Percentiles rank a stretch among this genome's conserved stretches.
phyloP scores from a whole-genome alignment of 495 filamentous ascomycete genomes.

The Xylaria palmicola region DNA sequence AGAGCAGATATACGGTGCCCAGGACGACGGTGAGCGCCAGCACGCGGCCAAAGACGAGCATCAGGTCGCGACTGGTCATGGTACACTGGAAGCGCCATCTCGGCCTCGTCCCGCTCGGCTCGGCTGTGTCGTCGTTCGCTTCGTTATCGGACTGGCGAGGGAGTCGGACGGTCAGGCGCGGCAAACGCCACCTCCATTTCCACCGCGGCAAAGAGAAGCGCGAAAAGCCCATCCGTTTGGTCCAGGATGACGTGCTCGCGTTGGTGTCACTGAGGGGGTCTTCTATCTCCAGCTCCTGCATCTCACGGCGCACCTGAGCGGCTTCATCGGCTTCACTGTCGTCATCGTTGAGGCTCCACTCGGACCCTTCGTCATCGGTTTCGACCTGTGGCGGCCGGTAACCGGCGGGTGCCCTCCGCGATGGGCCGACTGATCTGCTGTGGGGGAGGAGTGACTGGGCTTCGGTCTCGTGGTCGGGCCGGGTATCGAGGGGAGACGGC shows the following conservation, averaged over 20 bases:
- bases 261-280: constrained; percentile 58
- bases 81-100: constrained; percentile 26
- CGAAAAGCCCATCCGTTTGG: constrained; percentile 45
- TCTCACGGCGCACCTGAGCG: constrained; percentile 69
- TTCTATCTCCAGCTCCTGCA: constrained; percentile 87
- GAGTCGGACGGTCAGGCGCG: constrained; percentile 42
- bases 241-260: constrained; percentile 44
- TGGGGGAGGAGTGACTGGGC: constrained; percentile 61
- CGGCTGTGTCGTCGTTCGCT: constrained; percentile 8
- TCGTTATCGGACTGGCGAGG: constrained; percentile 27
- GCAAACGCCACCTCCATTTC: constrained; percentile 46
- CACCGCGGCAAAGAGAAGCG: constrained; percentile 46
- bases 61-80: constrained; percentile 32
- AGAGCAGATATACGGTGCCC: constrained; percentile 74
- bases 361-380: constrained; percentile 47
- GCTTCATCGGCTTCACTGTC: constrained; percentile 42
- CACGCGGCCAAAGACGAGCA: constrained; percentile 66
- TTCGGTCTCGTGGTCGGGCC: constrained; percentile 38
- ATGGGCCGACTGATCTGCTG: constrained; percentile 34
- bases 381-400: constrained; percentile 79
- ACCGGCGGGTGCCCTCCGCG: constrained; percentile 43
- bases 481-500: constrained; percentile 30
- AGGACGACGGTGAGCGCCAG: constrained; percentile 73
- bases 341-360: constrained; percentile 43
- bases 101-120: constrained; percentile 20